phyloP scores from a whole-genome alignment of 805 yeast species.

The Osmozyma mogii region DNA sequence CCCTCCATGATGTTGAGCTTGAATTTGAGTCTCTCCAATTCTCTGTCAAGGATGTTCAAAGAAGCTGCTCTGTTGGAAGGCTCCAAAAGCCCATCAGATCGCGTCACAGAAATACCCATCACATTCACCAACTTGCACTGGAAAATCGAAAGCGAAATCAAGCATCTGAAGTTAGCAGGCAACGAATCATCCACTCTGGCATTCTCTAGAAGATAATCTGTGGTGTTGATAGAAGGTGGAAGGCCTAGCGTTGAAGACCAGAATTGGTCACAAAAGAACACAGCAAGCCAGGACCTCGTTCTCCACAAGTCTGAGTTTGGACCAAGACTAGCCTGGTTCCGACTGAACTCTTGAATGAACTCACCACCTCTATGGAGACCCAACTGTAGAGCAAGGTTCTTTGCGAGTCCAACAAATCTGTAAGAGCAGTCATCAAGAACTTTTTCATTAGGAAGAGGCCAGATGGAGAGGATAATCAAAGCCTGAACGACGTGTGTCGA shows the following conservation, averaged over 20 bases:
- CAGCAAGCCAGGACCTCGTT: slow-evolving; percentile 86
- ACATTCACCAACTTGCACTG: slow-evolving; percentile 77
- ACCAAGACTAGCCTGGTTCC: slow-evolving; percentile 75
- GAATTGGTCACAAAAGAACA: slow-evolving; percentile 80
- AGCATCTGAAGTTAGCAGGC: slow-evolving; percentile 64
- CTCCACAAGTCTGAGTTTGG: slow-evolving; percentile 94
- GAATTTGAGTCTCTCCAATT: slow-evolving; percentile 63
- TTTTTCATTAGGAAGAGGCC: slow-evolving; percentile 93
- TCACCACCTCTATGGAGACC: slow-evolving; percentile 86
- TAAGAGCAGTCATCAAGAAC: slow-evolving; percentile 89
- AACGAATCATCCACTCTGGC: slow-evolving; percentile 60
- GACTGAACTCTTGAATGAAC: slow-evolving; percentile 81
- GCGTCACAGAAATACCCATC: slow-evolving; percentile 78
- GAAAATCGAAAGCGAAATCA: slow-evolving; percentile 68
- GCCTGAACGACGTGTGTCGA: slow-evolving; percentile 93
- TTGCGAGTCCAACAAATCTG: slow-evolving; percentile 82
- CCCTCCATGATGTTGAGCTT: slow-evolving; percentile 59
- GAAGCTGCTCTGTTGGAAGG: slow-evolving; percentile 78
- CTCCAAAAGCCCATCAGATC: slow-evolving; percentile 85
- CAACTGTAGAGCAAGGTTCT: slow-evolving; percentile 72
- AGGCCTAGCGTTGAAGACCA: slow-evolving; percentile 85
- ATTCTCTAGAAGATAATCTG: slow-evolving; percentile 71
- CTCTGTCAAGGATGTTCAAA: slow-evolving; percentile 68
- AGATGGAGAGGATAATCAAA: slow-evolving; percentile 67
- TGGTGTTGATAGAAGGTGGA: slow-evolving; percentile 76